Base-by-base conservation (phyloP, 2,329 filamentous ascomycete genomes). In the Monilinia fructigena region DNA sequence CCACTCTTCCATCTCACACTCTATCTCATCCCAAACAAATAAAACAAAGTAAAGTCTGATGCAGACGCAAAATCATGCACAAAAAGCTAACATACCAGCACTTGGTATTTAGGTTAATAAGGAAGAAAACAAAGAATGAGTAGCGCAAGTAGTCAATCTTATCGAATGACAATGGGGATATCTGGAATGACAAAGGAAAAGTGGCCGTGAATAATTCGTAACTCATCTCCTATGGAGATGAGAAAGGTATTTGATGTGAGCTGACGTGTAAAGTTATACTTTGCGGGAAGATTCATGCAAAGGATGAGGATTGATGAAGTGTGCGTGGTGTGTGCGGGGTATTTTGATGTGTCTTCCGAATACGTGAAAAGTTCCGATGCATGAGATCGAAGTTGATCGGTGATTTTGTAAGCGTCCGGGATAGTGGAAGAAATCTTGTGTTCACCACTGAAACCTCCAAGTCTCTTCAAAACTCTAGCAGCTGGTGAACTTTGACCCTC, bases 401-500 rank as follows among this genome's bases (percentile, higher is more conserved):
- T 10, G 53, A n/a, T 31, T 48, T 48, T 6, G 20, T 45, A n/a
- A 18, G 18, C 47, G 20, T 47, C 7, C 18, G 16, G 45, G 3
- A 59, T 59, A n/a, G n/a, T n/a, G n/a, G n/a, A n/a, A n/a, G n/a
- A n/a, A n/a, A n/a, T n/a, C n/a, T n/a, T n/a, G n/a, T n/a, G 18
- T 48, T 48, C 47, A 48, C 23, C 28, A 23, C 26, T 54, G 23
- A 31, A 54, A 14, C 12, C 10, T 53, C 20, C 4, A n/a, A 38
- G 31, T 47, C 26, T 23, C 20, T 45, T 66, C 31, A 66, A 31
- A 62, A n/a, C 64, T 52, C 64, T 35, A 35, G 47, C 48, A 38
- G 11, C 48, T 26, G 64, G 64, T 31, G 64, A 66, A 35, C 64
- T 66, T 55, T 66, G 64, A 2, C 56, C 64, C 26, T 66, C 64